phyloP scores from a whole-genome alignment of 495 filamentous ascomycete species.

The Podospora tetraspora region DNA sequence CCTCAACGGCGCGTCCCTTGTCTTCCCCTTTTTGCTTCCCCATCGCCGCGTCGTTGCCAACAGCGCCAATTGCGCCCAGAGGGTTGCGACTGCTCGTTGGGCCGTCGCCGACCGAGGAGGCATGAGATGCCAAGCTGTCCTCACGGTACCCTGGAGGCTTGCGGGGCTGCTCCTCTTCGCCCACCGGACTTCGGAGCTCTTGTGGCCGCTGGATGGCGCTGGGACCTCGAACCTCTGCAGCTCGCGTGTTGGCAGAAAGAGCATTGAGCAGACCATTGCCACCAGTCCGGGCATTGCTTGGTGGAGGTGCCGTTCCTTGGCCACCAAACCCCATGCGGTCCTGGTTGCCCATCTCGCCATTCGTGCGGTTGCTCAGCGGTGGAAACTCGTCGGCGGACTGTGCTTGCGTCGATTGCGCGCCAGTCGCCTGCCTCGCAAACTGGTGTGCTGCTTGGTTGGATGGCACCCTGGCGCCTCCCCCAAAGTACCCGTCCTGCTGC shows the following conservation, averaged over 20 bases:
- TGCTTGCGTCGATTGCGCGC: constrained; percentile 56
- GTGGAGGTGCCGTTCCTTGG: constrained; percentile 28
- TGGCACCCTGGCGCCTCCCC: constrained; percentile 41
- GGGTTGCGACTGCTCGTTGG: constrained; percentile 31
- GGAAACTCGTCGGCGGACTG: constrained; percentile 81
- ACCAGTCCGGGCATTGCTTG: constrained; percentile 28
- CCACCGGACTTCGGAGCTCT: constrained; percentile 35
- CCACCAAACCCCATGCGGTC: constrained; percentile 63
- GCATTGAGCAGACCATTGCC: constrained; percentile 57
- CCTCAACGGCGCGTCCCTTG: constrained; percentile 29
- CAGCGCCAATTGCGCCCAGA: constrained; percentile 46
- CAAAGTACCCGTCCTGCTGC: constrained; percentile 56
- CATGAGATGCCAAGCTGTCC: constrained; percentile 31
- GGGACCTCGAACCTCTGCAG: constrained; percentile 39
- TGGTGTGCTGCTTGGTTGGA: constrained; percentile 56
- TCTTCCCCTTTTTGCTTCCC: constrained; percentile 41
- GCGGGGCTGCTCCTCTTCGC: constrained; percentile 38
- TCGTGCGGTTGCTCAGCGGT: constrained; percentile 64
- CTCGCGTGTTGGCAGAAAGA: constrained; percentile 46
- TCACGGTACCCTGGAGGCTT: constrained; percentile 42
- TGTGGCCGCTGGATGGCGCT: constrained; percentile 35
- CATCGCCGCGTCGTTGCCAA: constrained; percentile 37
- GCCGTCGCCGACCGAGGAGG: constrained; percentile 32
- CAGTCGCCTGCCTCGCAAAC: constrained; percentile 48
- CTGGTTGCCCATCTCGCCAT: constrained; percentile 64